A percentile compares a stretch with the other conserved stretches of the same genome.
Evolutionary conservation across 129 eudicot genomes (phyloP).

Genomic region (carrot (Daucus carota)): DH1_v3.0 NC_030382.2:46722501-46723000

Average conservation of each 20-base stretch:
- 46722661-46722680: slow-evolving; percentile 84
- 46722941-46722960: slow-evolving; percentile 77
- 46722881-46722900: slow-evolving; percentile 99
- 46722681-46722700: slow-evolving; percentile 74
- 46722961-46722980: slow-evolving; percentile 70
- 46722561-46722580: slow-evolving; percentile 85
- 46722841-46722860: slow-evolving; percentile 53
- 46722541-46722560: slow-evolving; percentile 76
- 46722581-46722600: slow-evolving; percentile 86
- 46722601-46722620: slow-evolving; percentile 68
- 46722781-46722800: slow-evolving; percentile 95
- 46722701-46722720: slow-evolving; percentile 30
- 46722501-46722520: slow-evolving; percentile 97
- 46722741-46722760: not conserved
- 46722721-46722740: slow-evolving; percentile 8
- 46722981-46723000: not conserved
- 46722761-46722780: slow-evolving; percentile 24
- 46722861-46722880: slow-evolving; percentile 72
- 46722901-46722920: slow-evolving; percentile 90
- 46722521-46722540: slow-evolving; percentile 96
- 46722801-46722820: slow-evolving; percentile 92
- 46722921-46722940: slow-evolving; percentile 84
- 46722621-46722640: slow-evolving; percentile 40
- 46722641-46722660: slow-evolving; percentile 83
- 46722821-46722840: slow-evolving; percentile 73